Evolutionary conservation across 192 early-diverging fungal species (phyloP), one percentile per base, ranked within the genome.

Genomic region (Mortierella claussenii): DNA sequence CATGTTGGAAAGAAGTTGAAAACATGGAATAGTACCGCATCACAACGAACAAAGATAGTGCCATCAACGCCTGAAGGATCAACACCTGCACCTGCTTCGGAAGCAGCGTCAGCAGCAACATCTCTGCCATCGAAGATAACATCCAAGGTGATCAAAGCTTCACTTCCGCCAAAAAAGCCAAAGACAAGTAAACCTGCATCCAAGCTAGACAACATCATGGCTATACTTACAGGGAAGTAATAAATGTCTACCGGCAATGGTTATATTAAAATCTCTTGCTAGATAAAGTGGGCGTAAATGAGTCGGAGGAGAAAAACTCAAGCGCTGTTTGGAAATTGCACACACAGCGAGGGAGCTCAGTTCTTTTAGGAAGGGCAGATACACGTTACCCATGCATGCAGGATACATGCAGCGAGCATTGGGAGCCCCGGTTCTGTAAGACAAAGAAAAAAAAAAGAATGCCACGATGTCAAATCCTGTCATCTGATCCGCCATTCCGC

Each of bases 171-270:
- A 27, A 71, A 63, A 27, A 60, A 62, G 44, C 52, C 46, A 18
- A 75, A 66, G 33, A 24, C 40, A 23, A 53, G 36, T 4, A 65
- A 63, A 30, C 69, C 55, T 5, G 20, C 32, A 28, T 60, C 62
- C 21, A 75, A 75, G 24, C 42, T 75, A 2, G 70, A 75, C 33
- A 75, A 75, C 31, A 75, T 75, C 28, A 75, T 75, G 70, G 70
- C 70, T 10, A 65, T 75, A 31, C 57, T 75, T 15, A 65, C 62
- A 30, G 62, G 62, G 2, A 75, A 65, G 50, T 75, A 58, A 67
- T 54, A 8, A 56, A 56, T n/a, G n/a, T n/a, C n/a, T n/a, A n/a
- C n/a, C n/a, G n/a, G n/a, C n/a, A n/a, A n/a, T n/a, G n/a, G n/a
- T n/a, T n/a, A n/a, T n/a, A n/a, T n/a, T n/a, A n/a, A n/a, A n/a